Conservation (phyloP, 257 asterid species). For the Przewalskia tangutica region DNA sequence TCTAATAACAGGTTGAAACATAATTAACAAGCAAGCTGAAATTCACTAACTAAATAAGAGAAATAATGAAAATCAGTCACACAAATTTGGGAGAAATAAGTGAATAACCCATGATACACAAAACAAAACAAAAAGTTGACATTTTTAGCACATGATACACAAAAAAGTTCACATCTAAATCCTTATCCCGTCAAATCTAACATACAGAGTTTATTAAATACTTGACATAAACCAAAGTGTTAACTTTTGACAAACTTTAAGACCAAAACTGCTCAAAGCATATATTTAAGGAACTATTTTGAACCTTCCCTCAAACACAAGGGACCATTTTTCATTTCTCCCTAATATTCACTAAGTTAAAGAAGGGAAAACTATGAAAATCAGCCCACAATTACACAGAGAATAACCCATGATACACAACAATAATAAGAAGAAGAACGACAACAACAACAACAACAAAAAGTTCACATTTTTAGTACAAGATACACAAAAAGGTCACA, state of each 20-base stretch:
- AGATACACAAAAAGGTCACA: background rate
- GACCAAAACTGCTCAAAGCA: too few species aligned
- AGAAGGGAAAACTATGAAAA: background rate
- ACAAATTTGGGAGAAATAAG: background rate
- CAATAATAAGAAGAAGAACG: background rate
- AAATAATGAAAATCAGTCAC: background rate
- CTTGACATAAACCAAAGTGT: too few species aligned
- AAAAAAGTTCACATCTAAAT: background rate
- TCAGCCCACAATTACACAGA: too few species aligned
- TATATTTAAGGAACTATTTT: too few species aligned
- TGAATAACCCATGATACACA: background rate
- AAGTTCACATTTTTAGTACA: background rate
- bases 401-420: background rate
- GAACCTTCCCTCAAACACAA: too few species aligned
- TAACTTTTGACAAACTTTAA: too few species aligned
- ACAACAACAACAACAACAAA: background rate
- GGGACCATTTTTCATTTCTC: too few species aligned
- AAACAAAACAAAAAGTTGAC: background rate
- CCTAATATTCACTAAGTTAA: background rate
- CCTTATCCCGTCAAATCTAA: too few species aligned
- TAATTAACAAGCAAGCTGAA: background rate
- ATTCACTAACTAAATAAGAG: background rate
- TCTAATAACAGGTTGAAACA: background rate
- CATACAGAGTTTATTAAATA: too few species aligned
- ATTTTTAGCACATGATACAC: background rate